These are phyloP conservation scores for Penicillium coffeae DNA, from an alignment of 495 filamentous ascomycete genomes.

Conservation along the genomic window DNA sequence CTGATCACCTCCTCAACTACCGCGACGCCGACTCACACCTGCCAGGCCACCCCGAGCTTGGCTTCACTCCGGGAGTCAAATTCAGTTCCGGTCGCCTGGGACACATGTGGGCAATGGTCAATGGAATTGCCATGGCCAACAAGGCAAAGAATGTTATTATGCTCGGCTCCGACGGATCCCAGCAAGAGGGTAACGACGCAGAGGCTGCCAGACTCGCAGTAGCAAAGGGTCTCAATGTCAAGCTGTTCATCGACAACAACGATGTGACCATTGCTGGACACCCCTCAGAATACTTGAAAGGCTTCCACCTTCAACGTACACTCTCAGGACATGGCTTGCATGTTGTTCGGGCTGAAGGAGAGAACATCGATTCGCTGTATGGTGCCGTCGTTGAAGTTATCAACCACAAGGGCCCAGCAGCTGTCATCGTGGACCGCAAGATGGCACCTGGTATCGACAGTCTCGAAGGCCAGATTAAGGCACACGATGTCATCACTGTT, in stretches of 20 bases:
- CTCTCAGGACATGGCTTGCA: constrained; percentile 34
- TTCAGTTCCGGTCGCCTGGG: constrained; percentile 39
- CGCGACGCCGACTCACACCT: constrained; percentile 39
- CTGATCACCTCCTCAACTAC: constrained; percentile 39
- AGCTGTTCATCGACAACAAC: constrained; percentile 42
- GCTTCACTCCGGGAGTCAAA: constrained; percentile 36
- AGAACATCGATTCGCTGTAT: constrained; percentile 34
- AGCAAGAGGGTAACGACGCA: constrained; percentile 42
- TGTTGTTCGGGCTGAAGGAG: constrained; percentile 32
- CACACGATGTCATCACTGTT: constrained; percentile 38
- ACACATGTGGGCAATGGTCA: constrained; percentile 42
- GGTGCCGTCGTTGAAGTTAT: constrained; percentile 29
- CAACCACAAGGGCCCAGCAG: constrained; percentile 31
- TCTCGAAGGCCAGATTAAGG: constrained; percentile 32
- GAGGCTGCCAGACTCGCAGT: constrained; percentile 39
- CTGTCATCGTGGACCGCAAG: constrained; percentile 31
- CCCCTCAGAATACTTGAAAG: constrained; percentile 34
- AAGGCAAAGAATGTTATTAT: constrained; percentile 31
- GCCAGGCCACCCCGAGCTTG: constrained; percentile 39
- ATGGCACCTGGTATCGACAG: constrained; percentile 37
- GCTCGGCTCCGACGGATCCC: constrained; percentile 38
- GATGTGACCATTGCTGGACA: constrained; percentile 41
- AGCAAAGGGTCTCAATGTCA: constrained; percentile 34
- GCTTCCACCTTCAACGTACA: constrained; percentile 29
- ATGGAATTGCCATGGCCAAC: constrained; percentile 38